These are phyloP conservation scores for Aspergillus steynii DNA, from an alignment of 495 filamentous ascomycete genomes.

Conservation along the genomic window DNA sequence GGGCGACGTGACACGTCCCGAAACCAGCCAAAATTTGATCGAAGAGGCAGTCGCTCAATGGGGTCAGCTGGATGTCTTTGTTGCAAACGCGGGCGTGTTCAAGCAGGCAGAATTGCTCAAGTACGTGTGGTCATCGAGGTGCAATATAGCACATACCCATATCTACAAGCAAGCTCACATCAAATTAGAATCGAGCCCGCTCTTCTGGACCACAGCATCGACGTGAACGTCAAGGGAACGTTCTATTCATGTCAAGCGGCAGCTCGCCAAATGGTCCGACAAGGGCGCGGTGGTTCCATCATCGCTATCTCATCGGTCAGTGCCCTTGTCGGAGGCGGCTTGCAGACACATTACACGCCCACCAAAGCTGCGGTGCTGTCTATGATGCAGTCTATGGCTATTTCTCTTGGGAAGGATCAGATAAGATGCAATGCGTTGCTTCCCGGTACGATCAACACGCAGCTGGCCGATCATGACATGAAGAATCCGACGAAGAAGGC, in stretches of 20 bases:
- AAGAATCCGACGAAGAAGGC: conserved; percentile 55
- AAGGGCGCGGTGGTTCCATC: conserved; percentile 45
- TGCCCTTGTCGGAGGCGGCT: conserved; percentile 33
- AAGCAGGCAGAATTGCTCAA: conserved; percentile 74
- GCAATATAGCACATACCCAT: too few species aligned
- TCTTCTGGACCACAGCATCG: conserved; percentile 40
- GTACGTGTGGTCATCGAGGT: conserved; percentile 30
- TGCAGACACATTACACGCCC: conserved; percentile 42
- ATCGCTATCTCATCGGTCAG: conserved; percentile 48
- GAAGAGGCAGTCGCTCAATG: conserved; percentile 53
- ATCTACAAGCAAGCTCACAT: too few species aligned
- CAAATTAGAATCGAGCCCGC: conserved; percentile 33
- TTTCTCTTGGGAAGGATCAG: conserved; percentile 26
- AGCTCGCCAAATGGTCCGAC: conserved; percentile 31
- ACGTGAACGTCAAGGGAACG: conserved; percentile 62
- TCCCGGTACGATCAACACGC: conserved; percentile 31
- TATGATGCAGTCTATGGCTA: conserved; percentile 45
- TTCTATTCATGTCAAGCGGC: conserved; percentile 67
- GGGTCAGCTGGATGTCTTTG: conserved; percentile 67
- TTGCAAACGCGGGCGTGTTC: conserved; percentile 83
- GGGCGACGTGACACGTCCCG: conserved; percentile 60
- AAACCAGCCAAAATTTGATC: conserved; percentile 55
- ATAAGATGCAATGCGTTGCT: conserved; percentile 35
- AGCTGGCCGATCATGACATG: conserved; percentile 73
- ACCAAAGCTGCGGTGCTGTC: conserved; percentile 52